Conservation (phyloP, 2,329 filamentous ascomycete genomes). For the Fusarium veterinarium region DNA sequence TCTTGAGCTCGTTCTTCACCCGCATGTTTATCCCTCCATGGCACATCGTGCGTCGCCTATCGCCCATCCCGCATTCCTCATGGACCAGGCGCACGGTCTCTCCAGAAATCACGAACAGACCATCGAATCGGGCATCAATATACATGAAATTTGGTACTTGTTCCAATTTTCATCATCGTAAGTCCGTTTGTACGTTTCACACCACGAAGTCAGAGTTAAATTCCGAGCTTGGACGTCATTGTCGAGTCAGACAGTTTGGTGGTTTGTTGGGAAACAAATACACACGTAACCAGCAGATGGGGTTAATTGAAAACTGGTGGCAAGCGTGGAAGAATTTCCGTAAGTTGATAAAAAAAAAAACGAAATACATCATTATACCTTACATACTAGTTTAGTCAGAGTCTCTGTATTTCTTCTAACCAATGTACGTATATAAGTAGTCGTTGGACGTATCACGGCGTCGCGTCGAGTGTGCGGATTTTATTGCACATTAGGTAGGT, state of each 20-base stretch:
- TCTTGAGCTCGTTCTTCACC: background rate
- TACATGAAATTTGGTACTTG: background rate
- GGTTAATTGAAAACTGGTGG: background rate
- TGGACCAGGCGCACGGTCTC: constrained; percentile 14
- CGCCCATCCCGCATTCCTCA: background rate
- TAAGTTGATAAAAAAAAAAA: background rate
- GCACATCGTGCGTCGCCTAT: constrained; percentile 4
- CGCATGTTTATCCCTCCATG: background rate
- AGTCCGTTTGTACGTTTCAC: constrained; percentile 1
- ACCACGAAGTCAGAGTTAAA: background rate
- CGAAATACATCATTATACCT: background rate
- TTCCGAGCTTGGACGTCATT: constrained; percentile 9
- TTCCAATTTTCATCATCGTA: constrained; percentile 1
- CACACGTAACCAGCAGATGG: background rate
- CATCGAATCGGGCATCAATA: constrained; percentile 2
- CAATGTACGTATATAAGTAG: background rate
- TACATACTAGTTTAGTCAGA: background rate
- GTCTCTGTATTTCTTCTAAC: background rate
- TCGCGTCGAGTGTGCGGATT: background rate
- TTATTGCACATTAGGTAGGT: background rate
- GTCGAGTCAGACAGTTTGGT: background rate
- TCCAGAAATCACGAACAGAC: background rate
- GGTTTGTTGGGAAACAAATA: background rate
- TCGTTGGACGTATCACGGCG: background rate
- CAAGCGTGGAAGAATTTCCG: background rate